Percentiles rank a stretch among this genome's conserved stretches.
phyloP scores from a whole-genome alignment of 495 filamentous ascomycete species.

The Tuber aestivum region DNA sequence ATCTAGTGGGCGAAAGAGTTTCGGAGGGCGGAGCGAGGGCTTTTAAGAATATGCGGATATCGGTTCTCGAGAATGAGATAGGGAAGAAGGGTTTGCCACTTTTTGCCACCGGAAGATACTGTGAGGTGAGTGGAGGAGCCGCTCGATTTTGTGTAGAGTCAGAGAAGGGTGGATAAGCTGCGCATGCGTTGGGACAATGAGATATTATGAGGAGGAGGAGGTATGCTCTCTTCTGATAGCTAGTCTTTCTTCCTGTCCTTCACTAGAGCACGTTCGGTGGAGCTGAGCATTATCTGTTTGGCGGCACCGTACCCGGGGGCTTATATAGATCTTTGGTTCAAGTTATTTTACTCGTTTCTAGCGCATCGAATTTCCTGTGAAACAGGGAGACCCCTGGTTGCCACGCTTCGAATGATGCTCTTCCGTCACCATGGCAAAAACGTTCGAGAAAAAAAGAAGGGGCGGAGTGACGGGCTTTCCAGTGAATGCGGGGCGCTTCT shows the following conservation, averaged over 20 bases:
- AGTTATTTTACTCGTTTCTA: slow-evolving; percentile 17
- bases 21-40: neutral
- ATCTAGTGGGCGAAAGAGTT: neutral
- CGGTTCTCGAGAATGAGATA: neutral
- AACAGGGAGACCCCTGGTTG: slow-evolving; percentile 33
- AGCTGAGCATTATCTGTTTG: slow-evolving; percentile 23
- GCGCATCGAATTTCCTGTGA: slow-evolving; percentile 17
- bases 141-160: slow-evolving; percentile 9
- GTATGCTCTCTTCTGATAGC: neutral
- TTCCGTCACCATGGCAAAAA: slow-evolving; percentile 29
- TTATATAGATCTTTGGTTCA: slow-evolving; percentile 36
- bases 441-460: slow-evolving; percentile 36
- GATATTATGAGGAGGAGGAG: slow-evolving; percentile 18
- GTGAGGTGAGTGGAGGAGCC: slow-evolving; percentile 11
- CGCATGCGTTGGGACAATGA: slow-evolving; percentile 9
- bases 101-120: slow-evolving; percentile 12
- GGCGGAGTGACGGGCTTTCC: slow-evolving; percentile 30
- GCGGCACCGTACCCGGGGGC: slow-evolving; percentile 34
- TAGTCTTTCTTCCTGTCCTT: neutral
- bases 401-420: slow-evolving; percentile 34
- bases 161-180: slow-evolving; percentile 11
- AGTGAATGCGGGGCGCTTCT: slow-evolving; percentile 28
- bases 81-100: slow-evolving; percentile 17
- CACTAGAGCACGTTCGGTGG: slow-evolving; percentile 7
- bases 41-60: neutral